phyloP scores from a whole-genome alignment of 2,329 filamentous ascomycete genomes.

The Periconia macrospinosa region DNA sequence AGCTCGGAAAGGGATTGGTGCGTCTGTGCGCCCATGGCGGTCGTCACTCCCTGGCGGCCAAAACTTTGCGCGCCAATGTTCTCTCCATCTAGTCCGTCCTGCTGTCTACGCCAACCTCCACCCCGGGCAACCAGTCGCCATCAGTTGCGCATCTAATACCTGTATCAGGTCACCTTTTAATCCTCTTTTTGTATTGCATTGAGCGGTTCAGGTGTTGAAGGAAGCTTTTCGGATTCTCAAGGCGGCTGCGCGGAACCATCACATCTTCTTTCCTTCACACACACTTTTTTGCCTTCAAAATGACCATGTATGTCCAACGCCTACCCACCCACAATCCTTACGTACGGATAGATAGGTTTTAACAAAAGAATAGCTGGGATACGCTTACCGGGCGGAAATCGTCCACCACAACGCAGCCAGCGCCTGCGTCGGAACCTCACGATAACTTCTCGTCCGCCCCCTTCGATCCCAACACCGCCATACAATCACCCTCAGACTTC shows the following conservation, averaged over 20 bases:
- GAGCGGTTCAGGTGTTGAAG: slow-evolving; percentile 23
- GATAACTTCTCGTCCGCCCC: slow-evolving; percentile 54
- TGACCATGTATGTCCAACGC: slow-evolving; percentile 36
- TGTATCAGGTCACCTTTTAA: slow-evolving; percentile 13
- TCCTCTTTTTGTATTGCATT: slow-evolving; percentile 10
- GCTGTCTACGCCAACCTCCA: slow-evolving; percentile 3
- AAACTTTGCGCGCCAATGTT: slow-evolving; percentile 33
- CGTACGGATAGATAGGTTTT: slow-evolving; percentile 4
- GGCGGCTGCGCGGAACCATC: slow-evolving; percentile 17
- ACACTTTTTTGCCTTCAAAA: slow-evolving; percentile 25
- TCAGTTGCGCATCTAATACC: slow-evolving; percentile 30
- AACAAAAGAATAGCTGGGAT: slow-evolving; percentile 48
- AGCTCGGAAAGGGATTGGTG: slow-evolving; percentile 29
- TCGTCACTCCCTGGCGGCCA: slow-evolving; percentile 31
- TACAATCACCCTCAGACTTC: slow-evolving; percentile 84
- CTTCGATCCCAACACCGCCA: slow-evolving; percentile 70
- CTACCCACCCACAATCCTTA: not conserved
- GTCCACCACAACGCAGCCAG: slow-evolving; percentile 48
- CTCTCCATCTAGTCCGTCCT: slow-evolving; percentile 18
- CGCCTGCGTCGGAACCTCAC: slow-evolving; percentile 46
- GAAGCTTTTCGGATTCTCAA: slow-evolving; percentile 16
- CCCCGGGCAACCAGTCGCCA: slow-evolving; percentile 11
- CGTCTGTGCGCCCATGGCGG: slow-evolving; percentile 6
- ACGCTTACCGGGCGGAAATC: slow-evolving; percentile 62
- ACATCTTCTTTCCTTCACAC: slow-evolving; percentile 16